These are phyloP conservation scores for Fistulina hepatica DNA, from an alignment of 1,284 basidiomycete genomes.

Conservation along the genomic window DNA sequence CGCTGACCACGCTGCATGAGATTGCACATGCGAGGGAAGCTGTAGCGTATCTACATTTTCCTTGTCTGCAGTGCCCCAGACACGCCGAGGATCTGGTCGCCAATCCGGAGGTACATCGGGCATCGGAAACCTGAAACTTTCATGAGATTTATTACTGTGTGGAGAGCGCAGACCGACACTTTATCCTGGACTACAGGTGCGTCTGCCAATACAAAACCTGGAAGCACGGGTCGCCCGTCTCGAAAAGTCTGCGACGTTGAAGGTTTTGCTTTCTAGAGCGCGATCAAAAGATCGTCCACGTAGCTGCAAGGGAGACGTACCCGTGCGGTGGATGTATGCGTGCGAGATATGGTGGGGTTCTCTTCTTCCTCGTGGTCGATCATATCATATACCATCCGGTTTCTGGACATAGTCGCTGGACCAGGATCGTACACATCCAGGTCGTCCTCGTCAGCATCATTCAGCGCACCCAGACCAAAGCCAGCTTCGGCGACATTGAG, in stretches of 20 bases:
- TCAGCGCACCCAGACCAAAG: slow-evolving; percentile 77
- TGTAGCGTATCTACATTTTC: slow-evolving; percentile 31
- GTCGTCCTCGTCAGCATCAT: slow-evolving; percentile 85
- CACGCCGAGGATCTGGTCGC: slow-evolving; percentile 70
- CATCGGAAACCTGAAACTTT: slow-evolving; percentile 56
- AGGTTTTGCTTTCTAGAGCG: slow-evolving; percentile 25
- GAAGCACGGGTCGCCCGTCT: slow-evolving; percentile 64
- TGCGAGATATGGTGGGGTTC: slow-evolving; percentile 27
- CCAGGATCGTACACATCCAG: slow-evolving; percentile 69
- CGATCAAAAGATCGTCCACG: slow-evolving; percentile 1
- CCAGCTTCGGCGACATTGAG: slow-evolving; percentile 42
- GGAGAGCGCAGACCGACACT: slow-evolving; percentile 40
- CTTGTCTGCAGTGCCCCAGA: slow-evolving; percentile 63
- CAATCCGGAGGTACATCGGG: slow-evolving; percentile 76
- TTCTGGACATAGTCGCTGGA: slow-evolving; percentile 26
- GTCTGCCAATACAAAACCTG: slow-evolving; percentile 66
- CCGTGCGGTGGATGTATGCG: too few species aligned
- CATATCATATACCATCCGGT: slow-evolving; percentile 61
- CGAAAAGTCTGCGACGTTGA: slow-evolving; percentile 41
- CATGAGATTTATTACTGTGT: slow-evolving; percentile 5
- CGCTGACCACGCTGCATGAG: slow-evolving; percentile 40
- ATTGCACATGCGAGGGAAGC: slow-evolving; percentile 12
- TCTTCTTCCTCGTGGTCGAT: slow-evolving; percentile 57
- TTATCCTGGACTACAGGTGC: slow-evolving; percentile 61
- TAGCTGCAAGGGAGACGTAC: too few species aligned